Conservation (phyloP, 768 basidiomycete species). For the Nidularia sp. region DNA sequence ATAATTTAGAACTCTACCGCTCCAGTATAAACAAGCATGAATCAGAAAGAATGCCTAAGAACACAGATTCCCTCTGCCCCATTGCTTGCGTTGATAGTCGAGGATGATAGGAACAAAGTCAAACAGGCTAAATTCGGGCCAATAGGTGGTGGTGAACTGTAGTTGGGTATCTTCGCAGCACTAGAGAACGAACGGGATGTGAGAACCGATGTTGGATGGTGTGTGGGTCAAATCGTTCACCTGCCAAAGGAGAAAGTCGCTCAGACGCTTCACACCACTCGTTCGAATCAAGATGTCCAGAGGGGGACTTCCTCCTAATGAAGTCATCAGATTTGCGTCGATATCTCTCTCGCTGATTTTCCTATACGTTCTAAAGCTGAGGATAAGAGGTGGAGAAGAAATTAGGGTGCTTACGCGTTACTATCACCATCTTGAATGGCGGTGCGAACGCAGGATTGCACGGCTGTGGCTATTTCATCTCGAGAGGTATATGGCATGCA, state of each 20-base stretch:
- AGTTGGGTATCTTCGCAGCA: slow-evolving; percentile 81
- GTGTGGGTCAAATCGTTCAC: slow-evolving; percentile 33
- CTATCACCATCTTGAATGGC: slow-evolving; percentile 14
- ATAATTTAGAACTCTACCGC: too few species aligned
- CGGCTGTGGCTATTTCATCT: slow-evolving; percentile 86
- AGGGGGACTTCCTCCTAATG: slow-evolving; percentile 64
- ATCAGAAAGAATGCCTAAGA: too few species aligned
- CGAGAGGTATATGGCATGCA: slow-evolving; percentile 91
- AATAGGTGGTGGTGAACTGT: slow-evolving; percentile 80
- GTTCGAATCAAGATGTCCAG: slow-evolving; percentile 90
- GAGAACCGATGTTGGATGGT: too few species aligned
- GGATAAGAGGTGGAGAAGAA: background rate
- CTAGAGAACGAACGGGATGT: slow-evolving; percentile 28
- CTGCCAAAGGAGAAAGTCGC: slow-evolving; percentile 96
- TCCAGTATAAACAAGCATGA: too few species aligned
- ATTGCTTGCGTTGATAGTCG: slow-evolving; percentile 79
- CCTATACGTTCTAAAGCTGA: slow-evolving; percentile 1
- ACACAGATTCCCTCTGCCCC: slow-evolving; percentile 23
- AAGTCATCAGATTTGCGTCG: slow-evolving; percentile 63
- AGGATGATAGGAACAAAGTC: slow-evolving; percentile 87
- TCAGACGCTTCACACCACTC: slow-evolving; percentile 83
- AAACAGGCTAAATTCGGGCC: slow-evolving; percentile 89
- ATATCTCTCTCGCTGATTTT: slow-evolving; percentile 65
- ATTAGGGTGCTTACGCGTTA: slow-evolving; percentile 3
- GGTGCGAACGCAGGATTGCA: slow-evolving; percentile 48